These are phyloP conservation scores for Sporobolomyces phaffii DNA, from an alignment of 768 basidiomycete species.

Conservation along the genomic window DNA sequence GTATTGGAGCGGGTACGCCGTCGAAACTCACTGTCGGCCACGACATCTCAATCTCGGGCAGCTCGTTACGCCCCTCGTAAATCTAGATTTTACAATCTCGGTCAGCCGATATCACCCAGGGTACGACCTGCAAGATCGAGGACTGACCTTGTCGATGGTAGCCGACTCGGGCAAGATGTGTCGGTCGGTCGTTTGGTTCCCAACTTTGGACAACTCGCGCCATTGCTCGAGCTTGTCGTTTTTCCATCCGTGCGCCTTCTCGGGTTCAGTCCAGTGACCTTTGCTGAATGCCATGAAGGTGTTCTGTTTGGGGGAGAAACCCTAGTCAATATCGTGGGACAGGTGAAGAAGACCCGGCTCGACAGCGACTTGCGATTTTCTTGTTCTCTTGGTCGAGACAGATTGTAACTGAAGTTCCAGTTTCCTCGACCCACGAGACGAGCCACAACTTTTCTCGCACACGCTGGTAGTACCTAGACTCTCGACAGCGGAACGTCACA, in stretches of 20 bases:
- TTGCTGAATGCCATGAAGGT: constrained; percentile 15
- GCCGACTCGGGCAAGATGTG: constrained; percentile 23
- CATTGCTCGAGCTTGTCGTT: constrained; percentile 21
- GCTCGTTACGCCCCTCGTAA: constrained; percentile 10
- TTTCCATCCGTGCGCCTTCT: constrained; percentile 34
- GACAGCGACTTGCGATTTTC: constrained; percentile 22
- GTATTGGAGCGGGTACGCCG: too few relatives aligned
- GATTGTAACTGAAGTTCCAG: constrained; percentile 24
- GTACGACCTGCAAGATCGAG: neutral
- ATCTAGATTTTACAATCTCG: neutral
- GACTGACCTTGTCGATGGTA: constrained; percentile 26
- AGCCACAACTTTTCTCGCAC: constrained; percentile 24
- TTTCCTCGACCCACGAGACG: constrained; percentile 34
- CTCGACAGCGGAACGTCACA: neutral
- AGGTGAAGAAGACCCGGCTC: too few relatives aligned
- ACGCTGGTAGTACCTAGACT: constrained; percentile 33
- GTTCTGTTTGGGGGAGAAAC: neutral
- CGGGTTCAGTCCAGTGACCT: constrained; percentile 24
- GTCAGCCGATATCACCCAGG: too few relatives aligned
- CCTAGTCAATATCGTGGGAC: too few relatives aligned
- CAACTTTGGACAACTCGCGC: constrained; percentile 13
- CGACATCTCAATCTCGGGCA: constrained; percentile 26
- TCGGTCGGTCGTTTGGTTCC: constrained; percentile 6
- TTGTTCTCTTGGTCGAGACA: constrained; percentile 14
- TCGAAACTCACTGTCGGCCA: constrained; percentile 33